Evolutionary conservation across 2,329 filamentous ascomycete species (phyloP).

Genomic region (Colletotrichum somersetense): DNA sequence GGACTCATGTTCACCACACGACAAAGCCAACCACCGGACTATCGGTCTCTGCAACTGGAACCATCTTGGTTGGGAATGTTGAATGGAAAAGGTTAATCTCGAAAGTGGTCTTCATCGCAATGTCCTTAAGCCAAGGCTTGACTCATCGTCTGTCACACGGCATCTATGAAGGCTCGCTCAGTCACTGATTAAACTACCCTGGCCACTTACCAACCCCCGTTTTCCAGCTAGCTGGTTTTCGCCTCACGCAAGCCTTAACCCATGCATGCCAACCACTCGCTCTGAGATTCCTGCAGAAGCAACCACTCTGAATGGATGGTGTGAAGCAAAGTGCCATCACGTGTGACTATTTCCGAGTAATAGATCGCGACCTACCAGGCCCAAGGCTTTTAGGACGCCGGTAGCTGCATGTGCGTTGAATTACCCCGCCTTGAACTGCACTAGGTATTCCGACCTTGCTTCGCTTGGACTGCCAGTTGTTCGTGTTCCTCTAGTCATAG

Average conservation of each 20-base stretch:
- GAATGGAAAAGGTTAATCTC: background rate
- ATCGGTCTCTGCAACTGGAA: background rate
- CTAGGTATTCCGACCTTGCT: background rate
- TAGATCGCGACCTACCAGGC: background rate
- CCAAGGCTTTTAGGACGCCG: constrained; percentile 3
- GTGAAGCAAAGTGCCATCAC: constrained; percentile 10
- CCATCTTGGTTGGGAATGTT: fast-evolving
- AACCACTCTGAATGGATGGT: background rate
- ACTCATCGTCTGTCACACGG: background rate
- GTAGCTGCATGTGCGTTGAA: constrained; percentile 33
- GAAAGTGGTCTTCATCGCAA: background rate
- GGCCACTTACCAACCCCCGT: background rate
- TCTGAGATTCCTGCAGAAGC: background rate
- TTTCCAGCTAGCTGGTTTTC: background rate
- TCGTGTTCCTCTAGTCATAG: background rate
- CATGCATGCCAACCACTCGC: constrained; percentile 19
- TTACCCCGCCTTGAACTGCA: constrained; percentile 14
- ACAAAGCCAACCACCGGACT: background rate
- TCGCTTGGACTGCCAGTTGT: background rate
- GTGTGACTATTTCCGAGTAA: background rate
- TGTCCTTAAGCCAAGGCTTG: too few relatives aligned
- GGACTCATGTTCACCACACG: background rate
- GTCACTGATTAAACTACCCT: too few relatives aligned
- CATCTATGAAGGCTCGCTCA: background rate
- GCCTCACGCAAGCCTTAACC: background rate